phyloP scores from a whole-genome alignment of 371 early-diverging fungal genomes.

The Enterospora canceri region DNA sequence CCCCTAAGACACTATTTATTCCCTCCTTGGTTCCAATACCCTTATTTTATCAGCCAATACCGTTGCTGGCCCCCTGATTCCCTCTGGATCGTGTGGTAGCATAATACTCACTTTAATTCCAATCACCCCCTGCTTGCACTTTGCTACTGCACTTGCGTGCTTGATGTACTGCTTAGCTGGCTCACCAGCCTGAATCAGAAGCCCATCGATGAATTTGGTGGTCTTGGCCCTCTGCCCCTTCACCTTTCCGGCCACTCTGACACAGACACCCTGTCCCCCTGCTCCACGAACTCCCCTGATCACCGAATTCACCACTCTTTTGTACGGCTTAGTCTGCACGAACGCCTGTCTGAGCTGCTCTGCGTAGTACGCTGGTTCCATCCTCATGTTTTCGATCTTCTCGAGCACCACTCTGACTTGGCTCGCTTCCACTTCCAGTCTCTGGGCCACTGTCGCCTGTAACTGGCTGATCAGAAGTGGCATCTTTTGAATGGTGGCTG shows the following conservation, averaged over 20 bases:
- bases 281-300: constrained; percentile 95
- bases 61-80: constrained; percentile 82
- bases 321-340: constrained; percentile 78
- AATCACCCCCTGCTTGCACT: constrained; percentile 89
- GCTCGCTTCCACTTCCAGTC: constrained; percentile 89
- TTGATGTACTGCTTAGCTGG: constrained; percentile 90
- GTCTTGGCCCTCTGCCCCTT: constrained; percentile 99
- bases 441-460: constrained; percentile 88
- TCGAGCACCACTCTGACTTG: constrained; percentile 93
- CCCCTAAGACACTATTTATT: too few species aligned
- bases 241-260: constrained; percentile 96
- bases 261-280: constrained; percentile 98
- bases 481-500: constrained; percentile 90
- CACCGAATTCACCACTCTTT: constrained; percentile 84
- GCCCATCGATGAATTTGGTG: constrained; percentile 97
- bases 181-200: constrained; percentile 84
- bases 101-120: constrained; percentile 99
- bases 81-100: constrained; percentile 85
- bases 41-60: constrained; percentile 87
- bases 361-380: constrained; percentile 94
- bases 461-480: constrained; percentile 93
- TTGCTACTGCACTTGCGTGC: constrained; percentile 85
- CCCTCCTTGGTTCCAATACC: constrained; percentile 69
- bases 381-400: constrained; percentile 87
- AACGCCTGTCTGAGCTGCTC: constrained; percentile 93